These are phyloP conservation scores for Parasarocladium wereldwijsianum DNA, from an alignment of 2,329 filamentous ascomycete genomes.

Conservation along the genomic window DNA sequence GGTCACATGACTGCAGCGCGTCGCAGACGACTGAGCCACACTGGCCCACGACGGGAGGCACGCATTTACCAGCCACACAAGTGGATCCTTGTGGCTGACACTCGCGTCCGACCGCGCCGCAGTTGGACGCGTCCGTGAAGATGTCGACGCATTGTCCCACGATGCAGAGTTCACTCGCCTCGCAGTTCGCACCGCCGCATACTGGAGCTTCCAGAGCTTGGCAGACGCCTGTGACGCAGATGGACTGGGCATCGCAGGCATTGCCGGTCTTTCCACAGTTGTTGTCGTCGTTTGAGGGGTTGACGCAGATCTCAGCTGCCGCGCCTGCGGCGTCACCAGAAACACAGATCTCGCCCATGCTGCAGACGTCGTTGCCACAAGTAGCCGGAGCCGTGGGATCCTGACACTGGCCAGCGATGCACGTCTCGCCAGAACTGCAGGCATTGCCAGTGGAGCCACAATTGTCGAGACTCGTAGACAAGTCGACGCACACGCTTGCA, in stretches of 20 bases:
- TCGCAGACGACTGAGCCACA: conserved; percentile 1
- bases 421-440: background rate
- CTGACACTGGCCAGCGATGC: conserved; percentile 1
- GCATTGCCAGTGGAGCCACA: background rate
- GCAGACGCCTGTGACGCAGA: conserved; percentile 2
- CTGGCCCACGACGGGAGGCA: conserved; percentile 1
- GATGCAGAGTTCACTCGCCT: background rate
- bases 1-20: conserved; percentile 1
- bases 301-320: background rate
- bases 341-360: conserved; percentile 1
- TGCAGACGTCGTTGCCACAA: conserved; percentile 1
- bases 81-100: background rate
- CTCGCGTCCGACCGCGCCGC: background rate
- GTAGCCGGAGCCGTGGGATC: background rate
- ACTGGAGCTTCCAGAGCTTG: conserved; percentile 1
- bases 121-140: conserved; percentile 2
- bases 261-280: conserved; percentile 1
- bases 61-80: conserved; percentile 1
- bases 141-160: background rate
- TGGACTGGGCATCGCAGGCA: background rate
- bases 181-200: background rate
- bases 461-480: conserved; percentile 1
- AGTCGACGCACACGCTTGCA: background rate
- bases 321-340: too few species aligned
- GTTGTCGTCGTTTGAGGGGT: background rate